Percentiles rank a stretch among this genome's conserved stretches.
Evolutionary conservation across 2,329 filamentous ascomycete genomes (phyloP).

Genomic region (Talaromyces sp.): DNA sequence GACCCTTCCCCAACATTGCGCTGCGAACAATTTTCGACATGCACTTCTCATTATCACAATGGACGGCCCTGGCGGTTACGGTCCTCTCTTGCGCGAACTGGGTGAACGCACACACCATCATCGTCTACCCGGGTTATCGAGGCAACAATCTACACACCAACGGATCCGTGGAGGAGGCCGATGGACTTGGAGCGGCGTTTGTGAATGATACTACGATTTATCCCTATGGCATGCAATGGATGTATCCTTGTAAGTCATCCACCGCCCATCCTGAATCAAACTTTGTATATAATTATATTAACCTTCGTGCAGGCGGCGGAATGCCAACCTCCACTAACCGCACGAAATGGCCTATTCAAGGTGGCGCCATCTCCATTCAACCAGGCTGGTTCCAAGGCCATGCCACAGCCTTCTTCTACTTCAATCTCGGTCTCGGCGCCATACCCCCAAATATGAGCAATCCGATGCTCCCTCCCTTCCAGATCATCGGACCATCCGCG

Average conservation of each 20-base stretch:
- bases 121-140: conserved; percentile 82
- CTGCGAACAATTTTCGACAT: conserved; percentile 1
- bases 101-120: conserved; percentile 64
- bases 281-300: background rate
- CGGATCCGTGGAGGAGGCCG: conserved; percentile 50
- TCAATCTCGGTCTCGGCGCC: conserved; percentile 85
- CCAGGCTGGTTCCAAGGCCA: conserved; percentile 97
- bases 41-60: conserved; percentile 16
- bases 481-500: conserved; percentile 77
- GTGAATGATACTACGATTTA: conserved; percentile 51
- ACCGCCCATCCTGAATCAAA: background rate
- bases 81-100: conserved; percentile 31
- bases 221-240: conserved; percentile 92
- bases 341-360: conserved; percentile 84
- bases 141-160: conserved; percentile 82
- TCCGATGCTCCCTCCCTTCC: conserved; percentile 74
- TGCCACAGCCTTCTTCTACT: conserved; percentile 73
- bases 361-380: conserved; percentile 84
- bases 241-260: conserved; percentile 78
- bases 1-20: background rate
- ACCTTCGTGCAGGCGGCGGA: conserved; percentile 66
- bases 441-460: conserved; percentile 84
- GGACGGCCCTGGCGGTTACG: conserved; percentile 15
- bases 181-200: conserved; percentile 46
- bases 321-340: conserved; percentile 73